Base-by-base conservation (phyloP, 179 eudicot genomes). In the Camellia oleifera region DNA sequence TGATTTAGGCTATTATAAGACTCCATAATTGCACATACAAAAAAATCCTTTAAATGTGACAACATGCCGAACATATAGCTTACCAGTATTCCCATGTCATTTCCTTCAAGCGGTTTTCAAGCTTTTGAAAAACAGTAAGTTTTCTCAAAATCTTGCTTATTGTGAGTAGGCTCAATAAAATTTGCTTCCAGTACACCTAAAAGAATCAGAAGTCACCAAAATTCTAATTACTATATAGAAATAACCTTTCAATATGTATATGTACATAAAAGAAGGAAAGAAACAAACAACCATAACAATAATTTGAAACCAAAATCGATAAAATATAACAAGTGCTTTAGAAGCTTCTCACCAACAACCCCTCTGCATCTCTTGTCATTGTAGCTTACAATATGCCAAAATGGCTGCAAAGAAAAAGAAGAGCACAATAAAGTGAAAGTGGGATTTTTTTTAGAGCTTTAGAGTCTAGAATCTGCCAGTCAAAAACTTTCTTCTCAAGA, bases 71-170 rank as follows among this genome's bases (percentile, higher is more conserved):
- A 69, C 45, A 4, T 62, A 58, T 52, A 64, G 69, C 97, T 80
- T 80, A 95, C 99, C 99, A 95, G 85, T 95, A 95, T 77, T 95
- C 99, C 88, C 85, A 86, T 69, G 99, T 90, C 99, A 95, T 95
- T 44, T 91, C 93, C 85, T 89, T 95, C 86, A 95, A 87, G 46
- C 99, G 95, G 57, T 78, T 50, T 84, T 94, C 95, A 78, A 95
- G 98, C 91, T 91, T 95, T 83, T 91, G 97, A 80, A 92, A 95
- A 56, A 94, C 88, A 53, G 93, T n/a, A 82, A 5, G 99, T 95
- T 86, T 88, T 95, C 92, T 95, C 99, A 83, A 95, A 95, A 84
- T 95, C 98, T 86, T 95, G 99, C 80, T 95, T 95, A 78, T 92
- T 94, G 87, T 95, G 99, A 20, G 92, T 91, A 46, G 99, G 99